Conservation (phyloP, 768 basidiomycete species). For the Leucosporidium scottii region DNA sequence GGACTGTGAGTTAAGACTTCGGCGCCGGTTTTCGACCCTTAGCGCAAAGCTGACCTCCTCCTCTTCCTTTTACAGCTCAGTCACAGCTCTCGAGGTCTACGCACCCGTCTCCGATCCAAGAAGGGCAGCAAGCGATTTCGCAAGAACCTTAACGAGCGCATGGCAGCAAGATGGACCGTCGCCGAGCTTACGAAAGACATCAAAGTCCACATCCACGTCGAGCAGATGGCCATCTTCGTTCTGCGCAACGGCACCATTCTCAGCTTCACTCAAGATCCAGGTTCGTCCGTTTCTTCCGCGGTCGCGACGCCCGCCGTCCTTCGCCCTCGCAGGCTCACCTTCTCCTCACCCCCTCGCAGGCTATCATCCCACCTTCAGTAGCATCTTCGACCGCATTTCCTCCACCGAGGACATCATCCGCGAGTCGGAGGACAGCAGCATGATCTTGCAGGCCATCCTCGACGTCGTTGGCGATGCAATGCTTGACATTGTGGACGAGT, state of each 20-base stretch:
- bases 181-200: constrained; percentile 8
- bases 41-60: too few species aligned
- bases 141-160: not conserved
- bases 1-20: too few species aligned
- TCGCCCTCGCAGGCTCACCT: constrained; percentile 55
- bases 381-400: constrained; percentile 18
- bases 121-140: not conserved
- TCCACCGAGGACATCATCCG: constrained; percentile 46
- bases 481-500: constrained; percentile 59
- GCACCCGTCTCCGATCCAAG: not conserved
- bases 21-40: too few species aligned
- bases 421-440: constrained; percentile 58
- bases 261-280: not conserved
- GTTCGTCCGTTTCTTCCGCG: not conserved
- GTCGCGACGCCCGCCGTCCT: constrained; percentile 55
- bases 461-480: constrained; percentile 65
- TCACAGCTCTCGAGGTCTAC: not conserved
- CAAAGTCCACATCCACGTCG: constrained; percentile 46
- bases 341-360: constrained; percentile 20
- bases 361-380: too few species aligned
- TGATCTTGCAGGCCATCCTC: constrained; percentile 62
- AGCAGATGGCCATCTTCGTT: constrained; percentile 63
- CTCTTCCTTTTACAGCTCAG: not conserved
- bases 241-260: constrained; percentile 53
- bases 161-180: not conserved